Conservation (phyloP, 2,329 filamentous ascomycete species). For the Aspergillus neoniger region DNA sequence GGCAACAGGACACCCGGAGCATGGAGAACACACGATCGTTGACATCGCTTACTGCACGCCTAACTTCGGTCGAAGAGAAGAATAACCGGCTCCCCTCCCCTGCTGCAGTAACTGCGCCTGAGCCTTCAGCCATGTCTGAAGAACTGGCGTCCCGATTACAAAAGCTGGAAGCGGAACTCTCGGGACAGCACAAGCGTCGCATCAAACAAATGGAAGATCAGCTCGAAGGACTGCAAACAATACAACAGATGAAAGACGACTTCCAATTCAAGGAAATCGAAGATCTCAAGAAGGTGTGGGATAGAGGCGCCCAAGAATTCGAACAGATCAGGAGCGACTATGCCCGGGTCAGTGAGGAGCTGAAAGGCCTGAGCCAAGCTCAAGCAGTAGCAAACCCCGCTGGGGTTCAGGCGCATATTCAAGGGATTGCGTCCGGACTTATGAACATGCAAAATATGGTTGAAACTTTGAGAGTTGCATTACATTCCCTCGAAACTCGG, state of each 20-base stretch:
- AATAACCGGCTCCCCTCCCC: not conserved
- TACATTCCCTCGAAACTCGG: constrained; percentile 49
- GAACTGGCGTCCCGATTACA: not conserved
- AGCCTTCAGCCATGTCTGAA: not conserved
- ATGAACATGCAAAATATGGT: constrained; percentile 9
- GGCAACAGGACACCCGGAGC: not conserved
- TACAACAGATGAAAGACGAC: constrained; percentile 27
- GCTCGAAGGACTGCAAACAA: constrained; percentile 14
- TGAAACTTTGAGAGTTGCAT: constrained; percentile 23
- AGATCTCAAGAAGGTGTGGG: constrained; percentile 15
- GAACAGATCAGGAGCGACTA: not conserved
- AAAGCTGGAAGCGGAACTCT: constrained; percentile 2
- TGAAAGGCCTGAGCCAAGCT: not conserved
- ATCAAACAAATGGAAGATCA: constrained; percentile 7
- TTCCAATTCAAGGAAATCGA: constrained; percentile 24
- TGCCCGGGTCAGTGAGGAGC: not conserved
- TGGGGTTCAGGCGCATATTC: constrained; percentile 5
- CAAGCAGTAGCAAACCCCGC: not conserved
- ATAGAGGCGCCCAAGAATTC: not conserved
- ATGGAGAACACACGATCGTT: not conserved
- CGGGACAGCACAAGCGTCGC: not conserved
- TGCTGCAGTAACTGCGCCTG: not conserved
- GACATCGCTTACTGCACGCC: not conserved
- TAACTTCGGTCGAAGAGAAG: not conserved
- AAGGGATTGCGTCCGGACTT: constrained; percentile 4